phyloP scores from a whole-genome alignment of 2,329 filamentous ascomycete genomes.

The Monosporascus cannonballus region DNA sequence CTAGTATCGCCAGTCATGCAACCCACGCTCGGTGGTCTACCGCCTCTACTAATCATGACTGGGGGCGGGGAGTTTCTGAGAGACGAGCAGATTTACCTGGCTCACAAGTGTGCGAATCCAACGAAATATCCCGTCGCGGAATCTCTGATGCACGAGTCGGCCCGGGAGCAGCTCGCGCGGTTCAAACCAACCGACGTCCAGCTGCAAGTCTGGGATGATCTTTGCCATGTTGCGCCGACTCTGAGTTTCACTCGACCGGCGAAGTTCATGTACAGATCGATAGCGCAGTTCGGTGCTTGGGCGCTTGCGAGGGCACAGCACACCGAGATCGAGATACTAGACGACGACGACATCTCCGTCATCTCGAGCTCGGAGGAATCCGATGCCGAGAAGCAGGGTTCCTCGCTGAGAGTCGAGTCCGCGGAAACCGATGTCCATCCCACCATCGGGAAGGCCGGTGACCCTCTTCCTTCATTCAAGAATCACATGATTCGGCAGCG shows the following conservation, averaged over 20 bases:
- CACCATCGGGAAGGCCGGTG: constrained; percentile 77
- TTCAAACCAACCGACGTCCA: constrained; percentile 87
- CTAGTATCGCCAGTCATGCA: constrained; percentile 86
- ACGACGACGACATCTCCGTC: constrained; percentile 71
- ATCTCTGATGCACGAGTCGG: constrained; percentile 55
- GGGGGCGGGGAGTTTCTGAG: constrained; percentile 85
- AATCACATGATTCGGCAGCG: constrained; percentile 89
- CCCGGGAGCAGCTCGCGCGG: constrained; percentile 51
- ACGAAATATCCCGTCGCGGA: constrained; percentile 65
- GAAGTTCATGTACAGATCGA: constrained; percentile 89
- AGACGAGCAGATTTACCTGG: constrained; percentile 92
- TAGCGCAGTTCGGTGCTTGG: constrained; percentile 93
- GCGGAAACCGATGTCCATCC: constrained; percentile 14
- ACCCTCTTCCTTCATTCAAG: constrained; percentile 72
- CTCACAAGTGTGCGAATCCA: constrained; percentile 89
- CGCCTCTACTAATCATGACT: constrained; percentile 77
- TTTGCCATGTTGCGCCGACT: constrained; percentile 88
- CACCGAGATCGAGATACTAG: constrained; percentile 70
- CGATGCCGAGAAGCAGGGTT: constrained; percentile 25
- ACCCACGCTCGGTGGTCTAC: constrained; percentile 81
- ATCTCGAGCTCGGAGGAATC: constrained; percentile 56
- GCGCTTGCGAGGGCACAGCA: constrained; percentile 77
- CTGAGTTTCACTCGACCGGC: constrained; percentile 95
- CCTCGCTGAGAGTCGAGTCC: constrained; percentile 13
- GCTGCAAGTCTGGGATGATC: constrained; percentile 90